Evolutionary conservation across 2,329 filamentous ascomycete genomes (phyloP), one percentile per base, ranked within the genome.

Genomic region (Fusarium sp.): DNA sequence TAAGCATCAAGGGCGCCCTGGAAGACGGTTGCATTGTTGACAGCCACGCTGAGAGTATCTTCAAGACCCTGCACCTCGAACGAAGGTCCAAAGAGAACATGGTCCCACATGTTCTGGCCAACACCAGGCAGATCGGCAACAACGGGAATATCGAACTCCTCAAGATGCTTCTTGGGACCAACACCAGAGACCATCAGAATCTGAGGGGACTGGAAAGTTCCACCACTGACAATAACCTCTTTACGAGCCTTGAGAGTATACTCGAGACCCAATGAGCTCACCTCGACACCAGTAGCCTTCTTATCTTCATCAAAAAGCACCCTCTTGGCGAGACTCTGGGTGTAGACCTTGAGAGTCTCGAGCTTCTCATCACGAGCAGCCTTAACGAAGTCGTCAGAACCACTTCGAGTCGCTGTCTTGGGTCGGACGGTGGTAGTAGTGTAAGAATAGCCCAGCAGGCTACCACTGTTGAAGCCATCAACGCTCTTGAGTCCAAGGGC

Each of bases 301-400:
- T 76, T 82, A 1, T 77, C 65, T 0, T 39, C 39, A 50, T 83
- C 70, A 45, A 86, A 87, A 0, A 85, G 24, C 1, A 88, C 79
- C 42, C 77, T 80, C 66, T 82, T 80, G 4, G 81, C 85, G 6
- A 81, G 73, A 0, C 83, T 84, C 6, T 77, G 57, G 0, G 72
- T 75, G 50, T 82, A 85, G 0, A 85, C 72, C 5, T 74, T 80
- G 5, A 85, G 74, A 9, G 78, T 75, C 0, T 75, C 71, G n/a
- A 71, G 68, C 1, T 71, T 61, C 31, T 69, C 65, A 13, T 72
- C 70, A 6, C 74, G 77, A 1, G 74, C 75, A 13, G 52, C 26
- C 42, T 75, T 71, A n/a, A 76, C 43, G 33, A 72, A 77, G 28
- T 74, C 59, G 2, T 70, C 70, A 3, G 75, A 77, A 1, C 73